Base-by-base conservation (phyloP, 75 land plant genomes). In the Pinus taeda region DNA sequence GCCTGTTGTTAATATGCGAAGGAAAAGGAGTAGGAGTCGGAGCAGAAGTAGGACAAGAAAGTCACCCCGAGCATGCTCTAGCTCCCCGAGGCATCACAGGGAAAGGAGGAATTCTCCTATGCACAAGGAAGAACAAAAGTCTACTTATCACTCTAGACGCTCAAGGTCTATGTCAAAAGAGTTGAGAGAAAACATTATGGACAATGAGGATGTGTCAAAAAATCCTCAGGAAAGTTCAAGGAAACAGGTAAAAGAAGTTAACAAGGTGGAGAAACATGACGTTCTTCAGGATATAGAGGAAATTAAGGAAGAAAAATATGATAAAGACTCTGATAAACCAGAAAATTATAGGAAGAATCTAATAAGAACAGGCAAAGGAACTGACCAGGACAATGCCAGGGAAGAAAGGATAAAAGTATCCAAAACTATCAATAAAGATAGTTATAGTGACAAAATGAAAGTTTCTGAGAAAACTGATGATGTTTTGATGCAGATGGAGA, bases 11-110 rank as follows among this genome's bases (percentile, higher is more conserved):
- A 15, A 20, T 22, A 85, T 88, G 29, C 84, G 92, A 63, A 90
- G 89, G 78, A 81, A 86, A 18, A 88, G 82, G 73, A 88, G 92
- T 74, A 85, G 93, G 73, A 91, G 92, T 77, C 18, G 75, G 24
- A 93, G 94, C 64, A 89, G 84, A 75, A 79, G 81, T 74, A 70
- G 65, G 57, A 56, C 65, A 60, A 84, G 77, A 72, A 77, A 80
- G 81, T 90, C 79, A 74, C 69, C 80, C 74, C 81, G 73, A 63
- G 77, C 82, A 73, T 30, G 33, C 21, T 75, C 62, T 20, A 49
- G 1, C 66, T 64, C 55, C 69, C 96, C 96, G 14, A 88, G 77
- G 57, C 79, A 69, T 75, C 76, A 81, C 12, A 77, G 87, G 77
- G 77, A 79, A 65, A 79, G 80, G 56, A 81, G 78, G 75, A 64